Evolutionary conservation across 371 early-diverging fungal genomes (phyloP), one percentile per base, ranked within the genome.

Genomic region (Syncephalis plumigaleata): DNA sequence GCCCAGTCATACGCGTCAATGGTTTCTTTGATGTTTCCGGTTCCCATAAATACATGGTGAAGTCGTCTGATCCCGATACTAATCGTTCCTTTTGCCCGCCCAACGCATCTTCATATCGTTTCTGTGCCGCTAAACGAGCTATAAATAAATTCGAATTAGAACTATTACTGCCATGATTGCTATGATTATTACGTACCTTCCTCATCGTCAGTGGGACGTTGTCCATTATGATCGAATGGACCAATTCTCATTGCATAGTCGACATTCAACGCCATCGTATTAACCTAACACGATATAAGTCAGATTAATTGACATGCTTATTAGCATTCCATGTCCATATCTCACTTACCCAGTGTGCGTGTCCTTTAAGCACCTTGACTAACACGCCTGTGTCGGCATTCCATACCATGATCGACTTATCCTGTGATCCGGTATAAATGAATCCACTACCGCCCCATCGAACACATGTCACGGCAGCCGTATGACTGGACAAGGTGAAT

Each of bases 401-500:
- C 94, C 95, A 96, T 31, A 93, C 84, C 59, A 88, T 87, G 60
- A 96, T 91, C 36, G 85, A 75, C 61, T 89, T 83, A 65, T 95
- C 90, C 54, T 88, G 77, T 42, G 90, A 85, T 27, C 81, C 87
- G 27, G 94, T 77, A 64, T 91, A 91, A 51, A 98, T 71, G 49
- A 85, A 60, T 17, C 96, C 91, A 58, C 89, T 84, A 36, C 96
- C 95, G 46, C 91, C 91, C 95, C 97, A 92, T 56, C 84, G 80
- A 39, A 91, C 79, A 61, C 89, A 83, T 48, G 87, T 86, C 13
- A 94, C 85, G 8, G 91, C 81, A 2, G 82, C 82, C 0, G 94
- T 87, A 63, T 93, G 98, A 54, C 84, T 78, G 21, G 91, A 57
- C 46, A 96, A 68, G 9, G 87, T 73, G 46, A 91, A 74, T 8